Evolutionary conservation across 345 rosid genomes (phyloP), one percentile per base, ranked within the genome.

Genomic region (Sisymbrium irio): DNA sequence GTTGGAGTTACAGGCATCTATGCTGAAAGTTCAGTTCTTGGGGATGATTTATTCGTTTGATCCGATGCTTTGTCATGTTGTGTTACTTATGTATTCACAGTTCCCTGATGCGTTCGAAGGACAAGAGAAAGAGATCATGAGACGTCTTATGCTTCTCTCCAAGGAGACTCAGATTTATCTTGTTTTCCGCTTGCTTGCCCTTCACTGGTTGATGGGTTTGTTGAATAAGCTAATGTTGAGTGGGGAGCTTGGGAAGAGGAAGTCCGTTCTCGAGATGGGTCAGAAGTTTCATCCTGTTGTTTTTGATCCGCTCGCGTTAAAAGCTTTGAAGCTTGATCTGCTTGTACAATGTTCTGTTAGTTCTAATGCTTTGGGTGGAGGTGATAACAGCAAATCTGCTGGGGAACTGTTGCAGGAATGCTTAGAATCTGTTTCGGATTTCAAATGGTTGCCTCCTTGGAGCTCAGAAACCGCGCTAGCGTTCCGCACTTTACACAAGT

Each of bases 381-480:
- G 69, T 55, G 82, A 68, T 69, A 74, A 74, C n/a, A 75, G 75
- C 9, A 77, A 69, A 64, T 76, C 85, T 51, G 69, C 70, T 3
- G 84, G 82, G 56, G 82, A 80, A 63, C 74, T 86, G 56, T 86
- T 94, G 78, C 83, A 87, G 77, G 86, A 85, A 22, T 87, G 95
- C 46, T 81, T 94, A 68, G 79, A 84, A 15, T 88, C 95, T 9
- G 92, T 94, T 77, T 87, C 91, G 5, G 93, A 89, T 69, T 91
- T 91, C 78, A 89, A 87, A 71, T 94, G 98, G 98, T 78, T 94
- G 81, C 93, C 98, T 75, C 85, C 96, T 10, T 86, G 90, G 88
- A 91, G 97, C 81, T 74, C 93, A n/a, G 98, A 94, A 83, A 94
- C 98, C 68, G 86, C 88, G 0, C 85, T 91, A 74, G 98, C 96